Evolutionary conservation across 2,329 filamentous ascomycete species (phyloP).

Genomic region (Penicillium sp.): DNA sequence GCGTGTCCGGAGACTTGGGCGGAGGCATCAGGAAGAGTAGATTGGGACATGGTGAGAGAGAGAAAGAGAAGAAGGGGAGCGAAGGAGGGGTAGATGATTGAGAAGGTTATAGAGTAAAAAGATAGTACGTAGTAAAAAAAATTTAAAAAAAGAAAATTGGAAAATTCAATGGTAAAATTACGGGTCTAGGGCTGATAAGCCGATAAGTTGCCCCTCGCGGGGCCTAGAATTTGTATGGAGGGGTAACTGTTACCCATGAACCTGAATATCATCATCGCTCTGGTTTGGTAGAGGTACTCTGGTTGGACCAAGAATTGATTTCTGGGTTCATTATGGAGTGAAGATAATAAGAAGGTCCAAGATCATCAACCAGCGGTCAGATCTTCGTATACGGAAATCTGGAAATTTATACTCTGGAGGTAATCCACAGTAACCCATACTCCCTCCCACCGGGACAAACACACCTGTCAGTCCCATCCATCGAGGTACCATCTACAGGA

Average conservation of each 20-base stretch:
- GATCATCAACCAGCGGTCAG: conserved; percentile 11
- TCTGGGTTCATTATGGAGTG: no score
- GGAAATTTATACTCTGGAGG: neutral
- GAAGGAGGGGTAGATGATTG: conserved; percentile 21
- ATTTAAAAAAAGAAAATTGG: conserved; percentile 19
- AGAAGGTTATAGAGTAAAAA: conserved; percentile 9
- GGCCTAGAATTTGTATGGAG: conserved; percentile 2
- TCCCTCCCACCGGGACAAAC: no score
- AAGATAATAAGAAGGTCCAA: no score
- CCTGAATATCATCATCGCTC: neutral
- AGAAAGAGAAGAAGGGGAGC: conserved; percentile 16
- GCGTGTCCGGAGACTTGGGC: conserved; percentile 44
- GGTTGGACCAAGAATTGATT: no score
- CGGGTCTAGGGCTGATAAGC: conserved; percentile 16
- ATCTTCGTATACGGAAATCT: neutral
- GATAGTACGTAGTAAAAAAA: conserved; percentile 16
- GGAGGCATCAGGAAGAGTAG: conserved; percentile 41
- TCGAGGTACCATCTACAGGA: neutral
- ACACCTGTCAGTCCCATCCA: no score
- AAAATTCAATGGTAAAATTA: conserved; percentile 16
- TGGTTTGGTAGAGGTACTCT: no score
- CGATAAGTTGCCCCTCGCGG: conserved; percentile 11
- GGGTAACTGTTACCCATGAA: neutral
- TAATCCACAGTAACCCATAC: neutral
- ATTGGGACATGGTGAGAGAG: conserved; percentile 42